These are phyloP conservation scores for Candida peoriensis DNA, from an alignment of 805 yeast species.

Conservation along the genomic window DNA sequence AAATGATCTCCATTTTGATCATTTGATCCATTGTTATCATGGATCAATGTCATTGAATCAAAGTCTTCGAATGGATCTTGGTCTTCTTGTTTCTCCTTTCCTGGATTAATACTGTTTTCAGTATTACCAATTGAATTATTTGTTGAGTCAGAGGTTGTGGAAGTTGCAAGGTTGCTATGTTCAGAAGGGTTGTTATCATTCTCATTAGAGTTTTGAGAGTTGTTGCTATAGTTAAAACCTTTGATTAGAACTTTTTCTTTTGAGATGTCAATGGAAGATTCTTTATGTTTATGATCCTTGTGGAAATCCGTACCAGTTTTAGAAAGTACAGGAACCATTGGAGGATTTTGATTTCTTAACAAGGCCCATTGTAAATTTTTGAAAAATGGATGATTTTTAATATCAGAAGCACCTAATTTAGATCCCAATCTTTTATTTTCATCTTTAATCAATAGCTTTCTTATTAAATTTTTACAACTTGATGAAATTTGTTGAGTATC, in stretches of 20 bases:
- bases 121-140: too few species aligned
- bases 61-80: conserved; percentile 79
- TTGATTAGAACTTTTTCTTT: conserved; percentile 20
- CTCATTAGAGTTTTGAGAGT: conserved; percentile 17
- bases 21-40: conserved; percentile 45
- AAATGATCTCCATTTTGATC: conserved; percentile 34
- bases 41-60: conserved; percentile 81
- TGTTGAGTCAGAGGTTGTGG: conserved; percentile 31
- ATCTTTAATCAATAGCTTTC: conserved; percentile 80
- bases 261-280: conserved; percentile 25
- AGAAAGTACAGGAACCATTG: conserved; percentile 83
- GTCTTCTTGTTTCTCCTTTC: conserved; percentile 9
- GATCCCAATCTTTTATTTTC: conserved; percentile 88
- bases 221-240: conserved; percentile 5
- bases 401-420: conserved; percentile 90
- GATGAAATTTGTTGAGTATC: conserved; percentile 65
- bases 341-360: conserved; percentile 87
- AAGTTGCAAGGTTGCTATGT: not conserved
- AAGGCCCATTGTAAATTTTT: conserved; percentile 94
- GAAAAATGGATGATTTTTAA: conserved; percentile 87
- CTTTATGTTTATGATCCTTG: conserved; percentile 21
- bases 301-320: conserved; percentile 48
- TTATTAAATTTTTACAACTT: conserved; percentile 72
- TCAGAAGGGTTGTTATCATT: conserved; percentile 5
- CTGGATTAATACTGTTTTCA: too few species aligned